Percentiles rank a stretch among this genome's conserved stretches.
These are phyloP conservation scores for Sclerotinia subarctica DNA, from an alignment of 2,329 filamentous ascomycete genomes.

Conservation along the genomic window DNA sequence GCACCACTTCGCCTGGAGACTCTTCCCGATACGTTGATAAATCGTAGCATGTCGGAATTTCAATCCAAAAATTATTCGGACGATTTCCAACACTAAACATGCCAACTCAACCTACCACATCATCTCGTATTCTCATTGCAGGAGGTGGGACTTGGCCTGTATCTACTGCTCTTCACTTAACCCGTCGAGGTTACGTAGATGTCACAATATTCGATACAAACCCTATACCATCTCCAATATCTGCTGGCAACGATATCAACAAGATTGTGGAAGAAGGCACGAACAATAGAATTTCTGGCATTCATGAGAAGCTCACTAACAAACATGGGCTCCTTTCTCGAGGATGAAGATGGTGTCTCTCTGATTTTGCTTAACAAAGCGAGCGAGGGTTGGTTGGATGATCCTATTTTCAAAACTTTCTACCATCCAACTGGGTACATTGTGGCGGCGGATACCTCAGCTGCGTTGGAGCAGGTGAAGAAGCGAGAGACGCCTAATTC, in stretches of 20 bases:
- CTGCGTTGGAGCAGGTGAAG: too few relatives aligned
- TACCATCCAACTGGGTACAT: slow-evolving; percentile 44
- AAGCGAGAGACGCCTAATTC: too few relatives aligned
- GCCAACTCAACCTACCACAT: slow-evolving; percentile 13
- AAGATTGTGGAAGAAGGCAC: slow-evolving; percentile 49
- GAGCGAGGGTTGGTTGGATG: slow-evolving; percentile 44
- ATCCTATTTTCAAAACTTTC: slow-evolving; percentile 44
- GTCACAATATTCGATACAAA: slow-evolving; percentile 50
- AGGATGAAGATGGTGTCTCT: slow-evolving; percentile 31
- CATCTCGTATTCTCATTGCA: slow-evolving; percentile 40
- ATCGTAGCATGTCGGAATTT: neutral
- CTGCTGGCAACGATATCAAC: slow-evolving; percentile 58
- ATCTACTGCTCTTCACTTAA: slow-evolving; percentile 45
- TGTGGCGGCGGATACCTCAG: too few relatives aligned
- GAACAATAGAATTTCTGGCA: neutral
- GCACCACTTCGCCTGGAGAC: slow-evolving; percentile 6
- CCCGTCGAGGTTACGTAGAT: slow-evolving; percentile 45
- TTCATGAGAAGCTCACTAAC: neutral
- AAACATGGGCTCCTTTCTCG: slow-evolving; percentile 33
- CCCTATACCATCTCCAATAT: slow-evolving; percentile 42
- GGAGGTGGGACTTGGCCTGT: slow-evolving; percentile 45
- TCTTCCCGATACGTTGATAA: neutral
- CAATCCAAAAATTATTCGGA: neutral
- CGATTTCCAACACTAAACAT: neutral
- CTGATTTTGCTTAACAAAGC: slow-evolving; percentile 40